Base-by-base conservation (phyloP, 768 basidiomycete species). In the Termitomyces sp. region DNA sequence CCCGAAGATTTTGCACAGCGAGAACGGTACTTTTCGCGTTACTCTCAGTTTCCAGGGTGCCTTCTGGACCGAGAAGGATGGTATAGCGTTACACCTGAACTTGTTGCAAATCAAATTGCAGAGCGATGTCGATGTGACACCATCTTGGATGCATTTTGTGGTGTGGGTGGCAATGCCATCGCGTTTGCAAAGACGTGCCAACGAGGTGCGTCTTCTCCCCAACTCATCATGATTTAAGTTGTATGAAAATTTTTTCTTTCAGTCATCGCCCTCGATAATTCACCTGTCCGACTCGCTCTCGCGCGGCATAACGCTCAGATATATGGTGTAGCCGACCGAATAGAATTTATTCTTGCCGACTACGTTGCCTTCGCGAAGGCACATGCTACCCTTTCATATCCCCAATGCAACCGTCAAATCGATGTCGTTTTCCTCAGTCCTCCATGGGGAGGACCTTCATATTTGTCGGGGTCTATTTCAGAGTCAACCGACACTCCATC, bases 111-210 rank as follows among this genome's bases (percentile, higher is more conserved):
- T 58, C 95, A 93, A 68, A 98, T 98, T 44, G 96, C 97, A 0
- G 90, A 96, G 62, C 78, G 95, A 23, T 97, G 96, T 76, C 82
- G 89, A 8, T 92, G 89, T 61, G 84, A 84, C 59, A 87, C 87
- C 4, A 78, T 97, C 58, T 77, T 96, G 35, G 97, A 98, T 67
- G 92, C 95, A 0, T 99, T 98, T 69, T 98, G 95, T 66, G 97
- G 97, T 1, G 95, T 98, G 0, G 97, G 97, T 27, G 97, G 96
- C 16, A 99, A 99, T 66, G 85, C 96, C 0, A 98, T 99, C 56
- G 93, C 95, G 4, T 98, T 99, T 71, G 97, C 97, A 2, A 84
- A 89, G 69, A 97, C 95, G 2, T 99, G 97, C 73, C 90, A 96
- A 68, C 75, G 90, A 71, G 96, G 96, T 97, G 65, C 58, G 87